Percentiles rank a stretch among this genome's conserved stretches.
These are phyloP conservation scores for Ustilago esculenta DNA, from an alignment of 1,284 basidiomycete species.

Conservation along the genomic window DNA sequence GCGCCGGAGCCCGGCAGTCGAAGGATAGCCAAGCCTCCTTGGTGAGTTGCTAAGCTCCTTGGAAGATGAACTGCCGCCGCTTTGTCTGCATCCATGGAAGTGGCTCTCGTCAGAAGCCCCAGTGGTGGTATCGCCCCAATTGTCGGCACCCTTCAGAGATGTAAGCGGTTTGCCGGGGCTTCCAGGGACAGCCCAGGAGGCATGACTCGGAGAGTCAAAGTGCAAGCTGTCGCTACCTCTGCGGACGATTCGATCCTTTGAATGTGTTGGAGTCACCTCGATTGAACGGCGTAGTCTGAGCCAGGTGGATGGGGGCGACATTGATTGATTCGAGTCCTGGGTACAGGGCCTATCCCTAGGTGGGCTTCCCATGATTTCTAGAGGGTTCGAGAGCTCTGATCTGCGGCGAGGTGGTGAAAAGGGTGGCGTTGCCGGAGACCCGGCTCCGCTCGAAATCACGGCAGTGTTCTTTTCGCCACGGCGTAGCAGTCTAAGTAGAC, in stretches of 20 bases:
- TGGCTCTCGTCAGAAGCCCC: neutral
- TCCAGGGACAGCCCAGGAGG: neutral
- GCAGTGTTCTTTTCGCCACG: conserved; percentile 7
- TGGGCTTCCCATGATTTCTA: conserved; percentile 11
- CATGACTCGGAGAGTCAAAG: neutral
- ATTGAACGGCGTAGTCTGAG: conserved; percentile 16
- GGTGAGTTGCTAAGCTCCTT: neutral
- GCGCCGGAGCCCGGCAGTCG: conserved; percentile 16
- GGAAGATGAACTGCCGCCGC: too few species aligned
- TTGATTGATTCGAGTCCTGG: neutral
- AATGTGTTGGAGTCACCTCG: conserved; percentile 24
- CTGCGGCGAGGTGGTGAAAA: conserved; percentile 7
- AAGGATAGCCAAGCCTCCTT: neutral
- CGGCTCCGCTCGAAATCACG: neutral
- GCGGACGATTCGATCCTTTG: neutral
- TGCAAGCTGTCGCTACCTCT: conserved; percentile 4
- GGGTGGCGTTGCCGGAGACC: neutral
- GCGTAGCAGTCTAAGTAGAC: conserved; percentile 26
- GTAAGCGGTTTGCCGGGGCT: neutral
- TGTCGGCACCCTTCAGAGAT: neutral
- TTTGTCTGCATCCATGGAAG: neutral
- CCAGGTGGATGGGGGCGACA: conserved; percentile 23
- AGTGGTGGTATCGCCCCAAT: neutral
- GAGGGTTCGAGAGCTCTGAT: conserved; percentile 1
- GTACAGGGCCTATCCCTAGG: neutral